Conservation (phyloP, 2,329 filamentous ascomycete genomes). For the Spiromastix sp. region DNA sequence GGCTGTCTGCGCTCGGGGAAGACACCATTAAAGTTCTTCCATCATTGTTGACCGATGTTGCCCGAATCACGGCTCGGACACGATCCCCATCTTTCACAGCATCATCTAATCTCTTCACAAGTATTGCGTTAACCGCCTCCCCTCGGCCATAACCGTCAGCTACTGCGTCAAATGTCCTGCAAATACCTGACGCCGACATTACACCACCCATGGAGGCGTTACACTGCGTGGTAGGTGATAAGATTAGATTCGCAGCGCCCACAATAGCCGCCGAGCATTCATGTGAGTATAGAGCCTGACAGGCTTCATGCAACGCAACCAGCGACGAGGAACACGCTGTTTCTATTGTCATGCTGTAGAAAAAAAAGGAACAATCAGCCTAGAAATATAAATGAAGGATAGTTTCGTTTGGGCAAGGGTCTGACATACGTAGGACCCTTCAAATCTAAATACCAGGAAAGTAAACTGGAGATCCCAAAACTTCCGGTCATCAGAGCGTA, state of each 20-base stretch:
- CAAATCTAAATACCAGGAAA: conserved; percentile 1
- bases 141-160: conserved; percentile 36
- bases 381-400: no score
- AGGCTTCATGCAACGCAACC: conserved; percentile 9
- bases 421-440: conserved; percentile 1
- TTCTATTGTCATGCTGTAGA: conserved; percentile 12
- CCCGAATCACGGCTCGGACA: conserved; percentile 22
- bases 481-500: no score
- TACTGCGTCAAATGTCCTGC: conserved; percentile 23
- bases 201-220: conserved; percentile 6
- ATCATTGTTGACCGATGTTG: conserved; percentile 15
- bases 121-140: conserved; percentile 19
- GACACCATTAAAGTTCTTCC: conserved; percentile 16
- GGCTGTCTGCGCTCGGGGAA: conserved; percentile 13
- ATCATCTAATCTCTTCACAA: conserved; percentile 19
- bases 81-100: conserved; percentile 21
- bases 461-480: background rate
- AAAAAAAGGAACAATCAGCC: no score
- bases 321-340: conserved; percentile 13
- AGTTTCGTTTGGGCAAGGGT: no score
- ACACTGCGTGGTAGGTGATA: conserved; percentile 19
- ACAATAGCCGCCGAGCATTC: conserved; percentile 14
- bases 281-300: conserved; percentile 5
- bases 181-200: conserved; percentile 16
- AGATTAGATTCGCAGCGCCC: conserved; percentile 19